Evolutionary conservation across 2,329 filamentous ascomycete species (phyloP).

Genomic region (Cladophialophora bantiana): DNA sequence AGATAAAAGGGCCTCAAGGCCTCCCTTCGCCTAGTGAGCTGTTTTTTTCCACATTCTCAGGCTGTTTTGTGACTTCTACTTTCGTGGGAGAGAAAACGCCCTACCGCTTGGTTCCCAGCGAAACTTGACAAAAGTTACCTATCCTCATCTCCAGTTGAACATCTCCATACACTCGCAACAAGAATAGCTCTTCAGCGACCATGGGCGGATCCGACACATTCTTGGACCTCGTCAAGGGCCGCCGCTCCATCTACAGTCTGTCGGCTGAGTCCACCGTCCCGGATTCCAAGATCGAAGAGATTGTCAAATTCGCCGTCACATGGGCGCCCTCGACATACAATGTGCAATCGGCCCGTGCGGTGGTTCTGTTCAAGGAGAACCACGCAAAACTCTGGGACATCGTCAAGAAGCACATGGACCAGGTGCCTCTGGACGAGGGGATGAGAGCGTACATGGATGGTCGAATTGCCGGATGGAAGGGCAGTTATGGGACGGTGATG

Average conservation of each 20-base stretch:
- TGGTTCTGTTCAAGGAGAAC: constrained; percentile 80
- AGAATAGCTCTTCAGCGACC: background rate
- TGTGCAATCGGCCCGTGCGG: constrained; percentile 78
- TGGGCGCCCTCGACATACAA: constrained; percentile 78
- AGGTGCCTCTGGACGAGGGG: constrained; percentile 22
- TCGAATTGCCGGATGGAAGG: constrained; percentile 44
- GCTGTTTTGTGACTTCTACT: background rate
- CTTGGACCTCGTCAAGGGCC: constrained; percentile 29
- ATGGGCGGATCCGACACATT: constrained; percentile 26
- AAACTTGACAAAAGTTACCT: too few species aligned
- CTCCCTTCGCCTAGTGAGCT: background rate
- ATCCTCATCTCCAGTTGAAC: too few species aligned
- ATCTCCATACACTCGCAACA: background rate
- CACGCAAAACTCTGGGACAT: constrained; percentile 90
- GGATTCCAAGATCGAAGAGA: constrained; percentile 36
- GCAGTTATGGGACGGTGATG: constrained; percentile 78
- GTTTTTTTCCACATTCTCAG: background rate
- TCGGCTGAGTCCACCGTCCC: constrained; percentile 31
- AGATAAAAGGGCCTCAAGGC: constrained; percentile 3
- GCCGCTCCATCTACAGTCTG: constrained; percentile 37
- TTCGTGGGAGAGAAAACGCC: too few species aligned
- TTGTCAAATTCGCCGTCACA: constrained; percentile 37
- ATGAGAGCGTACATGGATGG: constrained; percentile 23
- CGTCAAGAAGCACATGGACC: constrained; percentile 46
- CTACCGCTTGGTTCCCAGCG: too few species aligned